Percentiles rank a stretch among this genome's conserved stretches.
Conservation (phyloP, 495 filamentous ascomycete species). For the Pyronema domesticum region DNA sequence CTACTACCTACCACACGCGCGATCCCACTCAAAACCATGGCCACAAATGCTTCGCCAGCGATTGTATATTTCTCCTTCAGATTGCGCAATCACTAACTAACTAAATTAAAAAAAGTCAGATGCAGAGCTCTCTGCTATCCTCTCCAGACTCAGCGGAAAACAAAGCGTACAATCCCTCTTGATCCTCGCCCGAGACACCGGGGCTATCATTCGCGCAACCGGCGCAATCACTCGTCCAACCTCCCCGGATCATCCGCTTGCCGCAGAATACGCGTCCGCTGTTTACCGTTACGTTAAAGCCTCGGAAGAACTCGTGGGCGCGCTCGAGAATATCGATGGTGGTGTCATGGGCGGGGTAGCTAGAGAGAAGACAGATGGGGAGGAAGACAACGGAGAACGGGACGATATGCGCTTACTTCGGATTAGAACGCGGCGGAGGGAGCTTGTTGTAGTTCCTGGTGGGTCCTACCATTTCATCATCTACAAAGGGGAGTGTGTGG, state of each 20-base stretch:
- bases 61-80: no score
- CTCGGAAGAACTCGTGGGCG: slow-evolving; percentile 19
- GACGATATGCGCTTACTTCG: slow-evolving; percentile 21
- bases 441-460: slow-evolving; percentile 41
- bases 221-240: slow-evolving; percentile 12
- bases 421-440: slow-evolving; percentile 33
- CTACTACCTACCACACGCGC: no score
- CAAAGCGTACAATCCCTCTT: slow-evolving; percentile 20
- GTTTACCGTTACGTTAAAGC: slow-evolving; percentile 24
- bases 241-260: not conserved
- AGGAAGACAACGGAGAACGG: not conserved
- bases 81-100: no score
- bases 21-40: no score
- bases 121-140: slow-evolving; percentile 17
- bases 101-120: slow-evolving; percentile 3
- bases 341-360: slow-evolving; percentile 9
- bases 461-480: not conserved
- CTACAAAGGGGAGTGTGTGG: not conserved
- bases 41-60: no score
- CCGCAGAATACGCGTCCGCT: slow-evolving; percentile 19
- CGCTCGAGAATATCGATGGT: slow-evolving; percentile 8
- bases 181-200: slow-evolving; percentile 16
- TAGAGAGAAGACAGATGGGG: slow-evolving; percentile 6
- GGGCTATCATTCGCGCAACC: slow-evolving; percentile 21
- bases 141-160: slow-evolving; percentile 20